Conservation (phyloP, 768 basidiomycete species). For the Exidia glandulosa region DNA sequence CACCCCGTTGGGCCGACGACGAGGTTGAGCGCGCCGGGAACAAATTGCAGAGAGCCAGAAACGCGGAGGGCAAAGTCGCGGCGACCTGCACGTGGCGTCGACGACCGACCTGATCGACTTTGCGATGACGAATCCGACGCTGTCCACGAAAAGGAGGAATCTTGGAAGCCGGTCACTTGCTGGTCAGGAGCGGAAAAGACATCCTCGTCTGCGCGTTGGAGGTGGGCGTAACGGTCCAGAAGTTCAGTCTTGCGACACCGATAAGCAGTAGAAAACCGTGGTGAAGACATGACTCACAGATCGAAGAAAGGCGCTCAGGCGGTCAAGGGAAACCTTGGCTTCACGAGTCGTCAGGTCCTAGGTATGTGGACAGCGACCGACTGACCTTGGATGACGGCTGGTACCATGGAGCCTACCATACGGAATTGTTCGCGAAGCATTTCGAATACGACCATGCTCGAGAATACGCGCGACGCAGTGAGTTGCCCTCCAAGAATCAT, state of each 20-base stretch:
- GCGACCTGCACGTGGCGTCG: too few relatives aligned
- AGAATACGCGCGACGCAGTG: constrained; percentile 16
- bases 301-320: constrained; percentile 26
- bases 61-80: constrained; percentile 1
- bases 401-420: constrained; percentile 3
- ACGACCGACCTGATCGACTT: background rate
- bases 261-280: background rate
- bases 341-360: too few relatives aligned
- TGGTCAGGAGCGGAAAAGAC: too few relatives aligned
- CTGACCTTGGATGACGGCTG: constrained; percentile 4
- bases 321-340: constrained; percentile 24
- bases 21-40: constrained; percentile 2
- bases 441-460: constrained; percentile 29
- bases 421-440: constrained; percentile 18
- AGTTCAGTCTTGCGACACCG: constrained; percentile 13
- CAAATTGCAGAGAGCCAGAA: constrained; percentile 2
- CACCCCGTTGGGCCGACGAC: constrained; percentile 5
- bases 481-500: background rate
- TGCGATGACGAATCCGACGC: background rate
- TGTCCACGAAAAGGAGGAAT: constrained; percentile 14
- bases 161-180: background rate
- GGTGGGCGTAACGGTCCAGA: constrained; percentile 11
- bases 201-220: too few relatives aligned
- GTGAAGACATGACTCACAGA: constrained; percentile 6
- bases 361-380: too few relatives aligned